These are phyloP conservation scores for Blastobotrys parvus DNA, from an alignment of 805 yeast genomes.

Conservation along the genomic window DNA sequence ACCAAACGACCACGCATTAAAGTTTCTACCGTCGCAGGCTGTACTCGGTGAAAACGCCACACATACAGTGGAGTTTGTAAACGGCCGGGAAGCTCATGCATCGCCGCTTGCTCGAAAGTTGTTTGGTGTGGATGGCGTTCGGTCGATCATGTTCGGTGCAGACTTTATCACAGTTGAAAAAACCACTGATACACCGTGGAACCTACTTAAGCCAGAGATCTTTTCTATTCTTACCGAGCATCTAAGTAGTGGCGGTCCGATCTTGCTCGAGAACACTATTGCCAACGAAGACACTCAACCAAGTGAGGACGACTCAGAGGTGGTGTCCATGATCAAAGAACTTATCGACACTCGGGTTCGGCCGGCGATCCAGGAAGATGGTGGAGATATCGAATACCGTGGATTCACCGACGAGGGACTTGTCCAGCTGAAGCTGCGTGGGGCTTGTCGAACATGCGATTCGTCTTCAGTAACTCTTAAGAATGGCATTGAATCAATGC, in stretches of 20 bases:
- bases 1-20: conserved; percentile 79
- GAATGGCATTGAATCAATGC: conserved; percentile 95
- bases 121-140: conserved; percentile 68
- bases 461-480: conserved; percentile 86
- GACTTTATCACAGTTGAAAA: conserved; percentile 81
- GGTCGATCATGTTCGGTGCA: conserved; percentile 69
- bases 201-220: conserved; percentile 58
- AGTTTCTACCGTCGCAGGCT: conserved; percentile 67
- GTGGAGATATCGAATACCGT: conserved; percentile 89
- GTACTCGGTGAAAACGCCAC: conserved; percentile 48
- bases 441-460: conserved; percentile 94
- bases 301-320: conserved; percentile 65
- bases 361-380: conserved; percentile 98
- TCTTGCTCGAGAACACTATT: conserved; percentile 34
- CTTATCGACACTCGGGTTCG: conserved; percentile 88
- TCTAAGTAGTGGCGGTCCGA: conserved; percentile 40
- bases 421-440: conserved; percentile 81
- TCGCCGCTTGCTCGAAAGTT: conserved; percentile 74
- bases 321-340: conserved; percentile 84
- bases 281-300: conserved; percentile 36
- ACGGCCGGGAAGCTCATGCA: conserved; percentile 65
- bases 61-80: conserved; percentile 60
- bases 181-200: conserved; percentile 52
- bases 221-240: conserved; percentile 41
- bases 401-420: conserved; percentile 85